These are phyloP conservation scores for Globisporangium camurandrum DNA, from an alignment of 352 stramenopile species.

Conservation along the genomic window DNA sequence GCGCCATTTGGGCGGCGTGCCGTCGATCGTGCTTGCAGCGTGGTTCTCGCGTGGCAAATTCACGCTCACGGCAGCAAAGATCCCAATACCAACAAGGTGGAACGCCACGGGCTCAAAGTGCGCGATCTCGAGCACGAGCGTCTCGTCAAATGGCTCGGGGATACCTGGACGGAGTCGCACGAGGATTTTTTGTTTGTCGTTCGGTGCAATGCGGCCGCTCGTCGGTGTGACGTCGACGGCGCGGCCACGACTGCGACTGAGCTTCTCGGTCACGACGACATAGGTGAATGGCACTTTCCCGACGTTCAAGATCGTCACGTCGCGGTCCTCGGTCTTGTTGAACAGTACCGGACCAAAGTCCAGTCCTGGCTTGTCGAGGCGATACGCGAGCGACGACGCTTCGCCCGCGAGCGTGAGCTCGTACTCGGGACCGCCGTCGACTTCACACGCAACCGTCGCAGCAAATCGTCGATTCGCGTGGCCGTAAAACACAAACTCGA, in stretches of 20 bases:
- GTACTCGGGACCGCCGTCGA: conserved; percentile 92
- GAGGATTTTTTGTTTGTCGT: conserved; percentile 85
- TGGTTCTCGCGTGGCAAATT: conserved; percentile 84
- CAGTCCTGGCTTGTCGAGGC: conserved; percentile 84
- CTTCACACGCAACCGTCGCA: conserved; percentile 84
- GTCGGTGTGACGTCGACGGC: conserved; percentile 74
- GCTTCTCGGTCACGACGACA: conserved; percentile 34
- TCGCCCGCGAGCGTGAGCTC: conserved; percentile 85
- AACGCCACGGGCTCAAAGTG: conserved; percentile 93
- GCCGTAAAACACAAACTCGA: conserved; percentile 93
- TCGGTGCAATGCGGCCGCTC: conserved; percentile 78
- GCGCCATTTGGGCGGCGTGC: conserved; percentile 60
- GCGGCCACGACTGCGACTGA: conserved; percentile 21
- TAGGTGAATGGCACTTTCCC: conserved; percentile 91
- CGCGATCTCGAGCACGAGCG: conserved; percentile 88
- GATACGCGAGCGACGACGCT: conserved; percentile 88
- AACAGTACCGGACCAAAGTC: conserved; percentile 94
- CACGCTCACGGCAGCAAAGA: conserved; percentile 86
- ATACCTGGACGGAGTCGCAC: conserved; percentile 86
- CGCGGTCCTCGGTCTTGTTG: conserved; percentile 88
- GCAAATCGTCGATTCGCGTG: conserved; percentile 90
- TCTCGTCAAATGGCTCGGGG: conserved; percentile 83
- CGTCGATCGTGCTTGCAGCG: conserved; percentile 36
- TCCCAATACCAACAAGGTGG: conserved; percentile 81
- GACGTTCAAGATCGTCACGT: conserved; percentile 90